phyloP scores from a whole-genome alignment of 495 filamentous ascomycete genomes.

The Penicillium egyptiacum region DNA sequence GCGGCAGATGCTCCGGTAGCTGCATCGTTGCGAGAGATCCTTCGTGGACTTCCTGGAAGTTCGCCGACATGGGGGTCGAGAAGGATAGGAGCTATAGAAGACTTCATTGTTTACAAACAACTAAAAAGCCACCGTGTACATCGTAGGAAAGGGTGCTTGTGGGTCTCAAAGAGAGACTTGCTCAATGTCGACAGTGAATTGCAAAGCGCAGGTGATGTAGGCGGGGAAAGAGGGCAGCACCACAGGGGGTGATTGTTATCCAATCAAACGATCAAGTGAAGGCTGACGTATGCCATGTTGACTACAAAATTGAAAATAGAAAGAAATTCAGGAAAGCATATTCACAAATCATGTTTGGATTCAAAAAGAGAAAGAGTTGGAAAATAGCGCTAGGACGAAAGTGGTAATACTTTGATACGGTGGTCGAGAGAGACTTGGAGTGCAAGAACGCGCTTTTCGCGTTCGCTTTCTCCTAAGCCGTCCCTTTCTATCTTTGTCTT shows the following conservation, averaged over 20 bases:
- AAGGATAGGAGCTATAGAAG: conserved; percentile 22
- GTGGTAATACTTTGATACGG: conserved; percentile 30
- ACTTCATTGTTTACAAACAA: conserved; percentile 7
- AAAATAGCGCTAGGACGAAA: conserved; percentile 20
- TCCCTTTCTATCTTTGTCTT: conserved; percentile 8
- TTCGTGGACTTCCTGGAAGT: conserved; percentile 21
- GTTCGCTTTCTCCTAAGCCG: conserved; percentile 19
- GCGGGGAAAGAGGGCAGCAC: conserved; percentile 1
- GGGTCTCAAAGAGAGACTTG: neutral
- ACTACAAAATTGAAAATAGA: neutral
- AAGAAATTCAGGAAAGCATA: neutral
- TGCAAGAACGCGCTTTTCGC: conserved; percentile 36
- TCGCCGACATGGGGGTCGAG: conserved; percentile 25
- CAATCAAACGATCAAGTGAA: neutral
- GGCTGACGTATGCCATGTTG: conserved; percentile 1
- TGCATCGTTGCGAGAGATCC: conserved; percentile 62
- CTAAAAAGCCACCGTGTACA: neutral
- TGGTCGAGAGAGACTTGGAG: conserved; percentile 10
- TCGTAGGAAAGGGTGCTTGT: neutral
- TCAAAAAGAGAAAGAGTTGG: neutral
- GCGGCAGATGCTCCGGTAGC: conserved; percentile 76
- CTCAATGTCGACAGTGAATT: neutral
- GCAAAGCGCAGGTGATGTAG: neutral
- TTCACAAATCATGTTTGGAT: neutral
- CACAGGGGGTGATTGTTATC: conserved; percentile 1